Base-by-base conservation (phyloP, 192 early-diverging fungal genomes). In the Podila horticola region DNA sequence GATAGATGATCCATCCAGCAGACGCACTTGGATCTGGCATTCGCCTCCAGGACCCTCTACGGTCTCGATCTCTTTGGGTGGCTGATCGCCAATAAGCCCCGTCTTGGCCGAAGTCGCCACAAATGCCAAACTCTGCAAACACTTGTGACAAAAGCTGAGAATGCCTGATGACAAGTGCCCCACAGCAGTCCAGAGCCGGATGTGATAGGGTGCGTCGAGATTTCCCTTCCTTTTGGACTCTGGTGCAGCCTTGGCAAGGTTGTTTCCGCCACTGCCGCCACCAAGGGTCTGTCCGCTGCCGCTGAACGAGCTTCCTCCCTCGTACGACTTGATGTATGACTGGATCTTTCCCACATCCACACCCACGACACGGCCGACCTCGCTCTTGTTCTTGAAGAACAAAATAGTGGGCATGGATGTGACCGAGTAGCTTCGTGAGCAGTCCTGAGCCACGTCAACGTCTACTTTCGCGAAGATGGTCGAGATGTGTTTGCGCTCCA, bases 391-490 rank as follows among this genome's bases (percentile, higher is more conserved):
- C 34, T 79, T 79, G 59, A 79, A 71, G 29, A 79, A 79, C 24
- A 79, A 33, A 11, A 79, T 79, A 12, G 75, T 79, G 5, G 75
- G 75, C 75, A 79, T 79, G 11, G 75, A 10, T 0, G 69, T 62
- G 33, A 79, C 75, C 10, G 24, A 51, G 29, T 79, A 71, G 6
- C 55, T 55, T 26, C 49, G 48, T 19, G 75, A 55, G 26, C 75
- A 79, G 17, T 79, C 75, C 69, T 71, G 75, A 22, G 75, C 75
- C 34, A 67, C 33, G 13, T 79, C 75, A 8, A 79, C 75, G 60
- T 79, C 75, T 1, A 79, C 59, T 29, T 79, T 79, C 30, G 69
- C 75, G 62, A 79, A 79, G 28, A 79, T 63, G 33, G 75, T 79
- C 5, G 75, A 71, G 0, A 69, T 79, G 51, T 79, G 75, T 48